Base-by-base conservation (phyloP, 768 basidiomycete genomes). In the Mycena floridula region DNA sequence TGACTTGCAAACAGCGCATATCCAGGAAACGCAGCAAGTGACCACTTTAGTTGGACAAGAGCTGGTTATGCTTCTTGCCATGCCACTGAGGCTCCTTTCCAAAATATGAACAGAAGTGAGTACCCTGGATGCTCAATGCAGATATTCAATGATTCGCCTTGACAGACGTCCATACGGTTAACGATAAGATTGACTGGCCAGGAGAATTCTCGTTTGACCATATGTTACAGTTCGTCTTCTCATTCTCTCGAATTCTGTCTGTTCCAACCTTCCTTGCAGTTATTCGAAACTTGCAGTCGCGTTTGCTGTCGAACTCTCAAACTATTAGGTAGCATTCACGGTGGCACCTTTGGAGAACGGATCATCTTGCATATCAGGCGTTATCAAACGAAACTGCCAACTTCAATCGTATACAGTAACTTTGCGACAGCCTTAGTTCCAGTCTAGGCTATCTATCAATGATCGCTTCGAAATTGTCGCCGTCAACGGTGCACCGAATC, bases 141-240 rank as follows among this genome's bases (percentile, higher is more conserved):
- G n/a, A n/a, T n/a, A n/a, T n/a, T n/a, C n/a, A n/a, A n/a, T 30
- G n/a, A 30, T 25, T 27, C n/a, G 9, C 15, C 7, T 46, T 43
- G 11, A 11, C n/a, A 42, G 61, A 57, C 36, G 56, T 58, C 20
- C 63, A 63, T 48, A 62, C 55, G 0, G 37, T 40, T 2, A 40
- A 46, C 15, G 57, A 59, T 39, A 44, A 32, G 4, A 62, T 52
- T 6, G 54, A 54, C 30, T 39, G 60, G 4, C 46, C 55, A 46
- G 68, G 45, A 47, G 67, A 73, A 28, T 63, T 68, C 28, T 66
- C 59, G 5, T 62, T 65, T 53, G 53, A 61, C 59, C 54, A 55
- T 42, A 50, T 53, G 54, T 47, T 48, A 6, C 44, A 55, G 54
- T 53, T 27, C 8, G 52, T 20, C 20, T 21, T 26, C 24, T 13